A percentile compares a stretch with the other conserved stretches of the same genome.
Conservation (phyloP, 768 basidiomycete genomes). For the Auricularia sp. region DNA sequence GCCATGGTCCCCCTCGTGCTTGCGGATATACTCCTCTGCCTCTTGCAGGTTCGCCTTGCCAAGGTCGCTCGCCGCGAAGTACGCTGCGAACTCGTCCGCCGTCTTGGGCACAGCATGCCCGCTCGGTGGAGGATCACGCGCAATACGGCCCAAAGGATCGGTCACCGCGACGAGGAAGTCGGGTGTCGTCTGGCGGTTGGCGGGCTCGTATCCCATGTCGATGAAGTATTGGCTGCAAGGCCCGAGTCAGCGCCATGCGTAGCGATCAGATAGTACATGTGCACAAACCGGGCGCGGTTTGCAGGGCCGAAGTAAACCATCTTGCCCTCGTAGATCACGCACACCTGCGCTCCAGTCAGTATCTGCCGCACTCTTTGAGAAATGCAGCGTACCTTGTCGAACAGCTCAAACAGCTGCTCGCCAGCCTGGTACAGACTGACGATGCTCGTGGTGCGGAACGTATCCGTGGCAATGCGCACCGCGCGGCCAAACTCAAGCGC, state of each 20-base stretch:
- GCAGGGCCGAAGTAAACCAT: constrained; percentile 70
- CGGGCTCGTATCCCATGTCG: constrained; percentile 57
- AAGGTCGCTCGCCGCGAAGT: constrained; percentile 24
- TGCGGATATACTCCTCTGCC: constrained; percentile 23
- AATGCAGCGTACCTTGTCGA: constrained; percentile 56
- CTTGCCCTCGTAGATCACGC: constrained; percentile 62
- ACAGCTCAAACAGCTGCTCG: constrained; percentile 51
- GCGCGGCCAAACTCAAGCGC: constrained; percentile 78
- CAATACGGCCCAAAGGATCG: constrained; percentile 46
- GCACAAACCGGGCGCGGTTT: constrained; percentile 34
- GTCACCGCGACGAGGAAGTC: constrained; percentile 66
- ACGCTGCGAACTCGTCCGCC: constrained; percentile 43
- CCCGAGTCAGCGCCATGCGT: neutral
- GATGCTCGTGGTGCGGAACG: constrained; percentile 67
- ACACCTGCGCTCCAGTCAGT: constrained; percentile 11
- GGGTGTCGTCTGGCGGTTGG: constrained; percentile 75
- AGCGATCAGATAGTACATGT: neutral
- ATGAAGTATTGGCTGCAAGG: constrained; percentile 48
- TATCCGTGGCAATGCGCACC: constrained; percentile 72
- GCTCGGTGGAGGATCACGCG: constrained; percentile 28
- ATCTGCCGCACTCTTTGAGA: no score
- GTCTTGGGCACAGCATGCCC: constrained; percentile 35
- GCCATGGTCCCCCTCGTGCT: neutral
- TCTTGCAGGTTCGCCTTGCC: constrained; percentile 23
- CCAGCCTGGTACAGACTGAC: constrained; percentile 84